Conservation (phyloP, 1,284 basidiomycete species). For the Phellinidium pouzarii region DNA sequence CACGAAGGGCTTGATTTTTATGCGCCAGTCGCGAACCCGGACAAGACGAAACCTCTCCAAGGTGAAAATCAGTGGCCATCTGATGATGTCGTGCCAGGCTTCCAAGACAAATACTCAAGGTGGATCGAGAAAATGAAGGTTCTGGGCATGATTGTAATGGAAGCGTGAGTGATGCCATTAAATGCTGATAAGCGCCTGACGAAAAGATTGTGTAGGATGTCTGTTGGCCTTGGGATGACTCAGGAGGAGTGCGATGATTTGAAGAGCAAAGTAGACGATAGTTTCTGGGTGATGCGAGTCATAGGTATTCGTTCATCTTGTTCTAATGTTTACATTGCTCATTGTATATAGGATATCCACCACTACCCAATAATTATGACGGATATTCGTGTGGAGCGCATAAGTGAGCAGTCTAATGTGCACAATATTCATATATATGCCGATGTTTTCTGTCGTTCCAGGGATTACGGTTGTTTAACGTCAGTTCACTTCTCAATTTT, state of each 20-base stretch:
- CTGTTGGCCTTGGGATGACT: constrained; percentile 67
- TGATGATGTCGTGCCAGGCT: constrained; percentile 36
- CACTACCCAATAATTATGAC: constrained; percentile 67
- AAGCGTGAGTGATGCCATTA: constrained; percentile 51
- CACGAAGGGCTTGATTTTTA: constrained; percentile 85
- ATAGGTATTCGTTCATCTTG: constrained; percentile 46
- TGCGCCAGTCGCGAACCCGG: constrained; percentile 59
- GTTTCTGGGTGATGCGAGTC: constrained; percentile 83
- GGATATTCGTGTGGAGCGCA: constrained; percentile 84
- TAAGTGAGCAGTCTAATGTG: constrained; percentile 40
- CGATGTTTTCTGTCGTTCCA: constrained; percentile 26
- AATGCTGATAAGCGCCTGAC: not conserved
- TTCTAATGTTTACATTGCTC: constrained; percentile 8
- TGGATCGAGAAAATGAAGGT: constrained; percentile 82
- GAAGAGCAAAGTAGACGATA: constrained; percentile 61
- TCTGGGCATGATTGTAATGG: constrained; percentile 72
- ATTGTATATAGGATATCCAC: constrained; percentile 62
- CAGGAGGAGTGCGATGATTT: constrained; percentile 63
- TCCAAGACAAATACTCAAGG: constrained; percentile 53
- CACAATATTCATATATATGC: constrained; percentile 8
- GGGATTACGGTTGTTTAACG: constrained; percentile 85
- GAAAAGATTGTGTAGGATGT: constrained; percentile 58
- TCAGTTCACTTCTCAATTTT: constrained; percentile 30
- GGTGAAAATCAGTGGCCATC: constrained; percentile 82
- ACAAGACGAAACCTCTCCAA: constrained; percentile 63